Base-by-base conservation (phyloP, 192 early-diverging fungal species). In the Backusella parvicylindrica region DNA sequence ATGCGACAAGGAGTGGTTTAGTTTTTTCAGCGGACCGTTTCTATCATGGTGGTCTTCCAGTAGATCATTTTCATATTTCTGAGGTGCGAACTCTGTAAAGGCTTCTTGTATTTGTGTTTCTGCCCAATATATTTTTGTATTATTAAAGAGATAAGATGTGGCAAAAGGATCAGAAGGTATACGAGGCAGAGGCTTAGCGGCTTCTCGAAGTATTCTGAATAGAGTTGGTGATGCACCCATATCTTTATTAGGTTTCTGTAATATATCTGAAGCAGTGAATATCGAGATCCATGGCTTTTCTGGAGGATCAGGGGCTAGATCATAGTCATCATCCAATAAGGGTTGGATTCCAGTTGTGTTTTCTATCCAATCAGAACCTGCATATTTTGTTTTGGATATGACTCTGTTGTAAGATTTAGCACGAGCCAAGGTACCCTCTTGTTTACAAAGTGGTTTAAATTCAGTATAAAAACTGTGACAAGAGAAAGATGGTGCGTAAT, bases 361-460 rank as follows among this genome's bases (percentile, higher is more conserved):
- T 7, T 65, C 40, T n/a, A 71, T 66, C 76, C 76, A 77, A 72
- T 77, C 76, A 15, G 23, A 38, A 2, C 31, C 26, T 3, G 33
- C 32, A 0, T 33, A 15, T 4, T 30, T 66, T 23, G 43, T 77
- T 32, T 31, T 64, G 16, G 31, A 35, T 32, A 77, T 53, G 12
- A 71, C 31, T 21, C 75, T 69, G 33, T 77, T 56, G 21, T 77
- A 77, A 16, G 21, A 77, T 40, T 66, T 77, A 0, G 75, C 75
- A 47, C 67, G 71, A 47, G 75, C 75, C 4, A 36, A 53, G 35
- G 69, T 64, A 26, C 67, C 75, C 6, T 70, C 47, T 33, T 28
- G 28, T 16, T 70, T 77, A 37, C 70, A 63, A 2, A 72, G 2
- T 5, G 71, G 71, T 13, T 70, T 26, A 70, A 43, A 70, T 31